A percentile compares a stretch with the other conserved stretches of the same genome.
These are phyloP conservation scores for Mayamaea pseudoterrestris DNA, from an alignment of 108 stramenopile species.

Conservation along the genomic window DNA sequence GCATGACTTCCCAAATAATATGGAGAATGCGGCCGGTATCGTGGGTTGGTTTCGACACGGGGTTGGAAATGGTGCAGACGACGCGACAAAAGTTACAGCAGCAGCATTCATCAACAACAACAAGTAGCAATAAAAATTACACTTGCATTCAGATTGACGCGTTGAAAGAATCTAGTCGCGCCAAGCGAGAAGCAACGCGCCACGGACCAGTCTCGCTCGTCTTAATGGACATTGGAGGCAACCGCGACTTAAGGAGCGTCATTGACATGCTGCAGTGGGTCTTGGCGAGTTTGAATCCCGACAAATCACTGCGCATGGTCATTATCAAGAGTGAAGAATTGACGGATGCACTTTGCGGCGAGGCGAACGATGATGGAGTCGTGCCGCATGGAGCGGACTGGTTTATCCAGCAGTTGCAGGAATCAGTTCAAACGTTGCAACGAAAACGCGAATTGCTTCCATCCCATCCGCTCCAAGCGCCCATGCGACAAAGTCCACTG, in stretches of 20 bases:
- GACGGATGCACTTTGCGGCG: slow-evolving; percentile 12
- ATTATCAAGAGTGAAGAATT: slow-evolving; percentile 69
- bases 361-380: slow-evolving; percentile 7
- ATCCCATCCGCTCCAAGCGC: slow-evolving; percentile 58
- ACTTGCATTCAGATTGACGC: slow-evolving; percentile 39
- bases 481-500: slow-evolving; percentile 40
- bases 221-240: slow-evolving; percentile 79
- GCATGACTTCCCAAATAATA: slow-evolving; percentile 30
- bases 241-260: slow-evolving; percentile 51
- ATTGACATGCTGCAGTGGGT: slow-evolving; percentile 61
- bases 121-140: slow-evolving; percentile 8
- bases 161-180: slow-evolving; percentile 46
- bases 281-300: slow-evolving; percentile 10
- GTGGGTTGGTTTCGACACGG: slow-evolving; percentile 71
- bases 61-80: slow-evolving; percentile 42
- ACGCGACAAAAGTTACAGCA: neutral
- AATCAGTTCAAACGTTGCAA: too few species aligned
- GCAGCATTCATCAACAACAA: neutral
- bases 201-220: slow-evolving; percentile 29
- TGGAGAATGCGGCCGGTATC: slow-evolving; percentile 21
- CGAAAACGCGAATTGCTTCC: slow-evolving; percentile 13
- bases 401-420: slow-evolving; percentile 8
- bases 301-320: slow-evolving; percentile 28
- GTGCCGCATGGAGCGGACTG: slow-evolving; percentile 13
- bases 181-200: slow-evolving; percentile 14